Base-by-base conservation (phyloP, 352 stramenopile genomes). In the Pythium pectinolyticum region DNA sequence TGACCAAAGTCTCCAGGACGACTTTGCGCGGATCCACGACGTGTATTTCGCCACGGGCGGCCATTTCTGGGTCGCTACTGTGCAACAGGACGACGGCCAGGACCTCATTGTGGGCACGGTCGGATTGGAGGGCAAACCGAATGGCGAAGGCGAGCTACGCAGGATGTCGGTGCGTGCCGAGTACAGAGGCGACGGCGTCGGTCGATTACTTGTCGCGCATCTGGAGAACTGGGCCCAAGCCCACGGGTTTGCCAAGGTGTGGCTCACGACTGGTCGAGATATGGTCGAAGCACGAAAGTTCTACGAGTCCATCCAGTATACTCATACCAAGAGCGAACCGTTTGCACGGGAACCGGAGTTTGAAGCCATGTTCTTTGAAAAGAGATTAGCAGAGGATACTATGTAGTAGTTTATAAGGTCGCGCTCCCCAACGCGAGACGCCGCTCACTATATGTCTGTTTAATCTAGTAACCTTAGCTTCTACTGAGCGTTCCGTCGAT, bases 21-120 rank as follows among this genome's bases (percentile, higher is more conserved):
- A 84, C 55, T 50, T 86, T 28, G 57, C 55, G 27, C 57, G 81
- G 34, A 81, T 82, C 20, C 25, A 68, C 12, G 48, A 57, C 51
- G 67, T 61, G 4, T 86, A 82, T 66, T 73, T 82, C 12, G 31
- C 45, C 20, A 47, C 53, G 4, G 74, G 72, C 20, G 74, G 74
- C 43, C 79, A 81, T 57, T 82, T 81, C 40, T 85, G 74, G 72
- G 74, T 83, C 46, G 77, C 73, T 39, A 77, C 62, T 5, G 50
- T 61, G 0, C 51, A 46, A 14, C 45, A 66, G 10, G 55, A 72
- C 5, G 19, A 59, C 19, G 61, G 40, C 10, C 10, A 63, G 3
- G 48, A 67, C 24, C 25, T 48, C 5, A 34, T 75, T 2, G 63
- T 75, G 12, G 68, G 74, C 11, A 80, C 73, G 52, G 66, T 78